These are phyloP conservation scores for Oxalis stricta DNA, from an alignment of 441 rosid genomes.

Conservation along the genomic window DNA sequence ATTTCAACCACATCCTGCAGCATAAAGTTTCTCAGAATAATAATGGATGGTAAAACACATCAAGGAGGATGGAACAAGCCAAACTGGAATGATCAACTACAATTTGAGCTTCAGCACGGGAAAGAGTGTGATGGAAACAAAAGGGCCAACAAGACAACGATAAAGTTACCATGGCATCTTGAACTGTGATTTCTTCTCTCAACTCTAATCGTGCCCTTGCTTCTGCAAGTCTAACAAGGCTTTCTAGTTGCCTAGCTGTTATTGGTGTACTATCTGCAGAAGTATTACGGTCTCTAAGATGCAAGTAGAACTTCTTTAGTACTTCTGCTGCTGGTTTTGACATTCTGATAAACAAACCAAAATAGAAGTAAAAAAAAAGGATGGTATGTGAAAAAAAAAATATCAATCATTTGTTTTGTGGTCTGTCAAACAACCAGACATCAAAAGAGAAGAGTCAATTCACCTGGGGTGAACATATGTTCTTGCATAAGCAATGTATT, in stretches of 20 bases:
- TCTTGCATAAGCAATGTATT: constrained; percentile 88
- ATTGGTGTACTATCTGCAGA: constrained; percentile 93
- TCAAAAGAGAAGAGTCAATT: constrained; percentile 13
- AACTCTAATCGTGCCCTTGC: constrained; percentile 95
- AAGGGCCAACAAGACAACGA: not conserved
- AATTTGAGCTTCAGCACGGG: not conserved
- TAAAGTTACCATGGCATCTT: constrained; percentile 62
- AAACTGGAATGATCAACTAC: constrained; percentile 8
- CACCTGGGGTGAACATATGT: constrained; percentile 77
- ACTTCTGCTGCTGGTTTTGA: constrained; percentile 88
- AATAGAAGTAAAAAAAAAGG: not conserved
- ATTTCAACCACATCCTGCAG: constrained; percentile 93
- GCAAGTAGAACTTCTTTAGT: constrained; percentile 77
- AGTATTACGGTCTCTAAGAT: constrained; percentile 75
- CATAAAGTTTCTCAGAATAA: constrained; percentile 3
- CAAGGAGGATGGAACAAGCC: constrained; percentile 1
- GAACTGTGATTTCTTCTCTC: constrained; percentile 82
- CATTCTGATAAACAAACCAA: constrained; percentile 42
- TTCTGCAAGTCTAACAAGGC: constrained; percentile 85
- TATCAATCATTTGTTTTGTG: not conserved
- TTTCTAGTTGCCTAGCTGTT: constrained; percentile 95
- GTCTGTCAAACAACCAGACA: constrained; percentile 7
- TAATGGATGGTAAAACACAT: not conserved
- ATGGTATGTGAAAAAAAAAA: not conserved
- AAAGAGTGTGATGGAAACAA: not conserved